phyloP scores from a whole-genome alignment of 208 protist genomes.

The Acanthamoeba lenticulata region DNA sequence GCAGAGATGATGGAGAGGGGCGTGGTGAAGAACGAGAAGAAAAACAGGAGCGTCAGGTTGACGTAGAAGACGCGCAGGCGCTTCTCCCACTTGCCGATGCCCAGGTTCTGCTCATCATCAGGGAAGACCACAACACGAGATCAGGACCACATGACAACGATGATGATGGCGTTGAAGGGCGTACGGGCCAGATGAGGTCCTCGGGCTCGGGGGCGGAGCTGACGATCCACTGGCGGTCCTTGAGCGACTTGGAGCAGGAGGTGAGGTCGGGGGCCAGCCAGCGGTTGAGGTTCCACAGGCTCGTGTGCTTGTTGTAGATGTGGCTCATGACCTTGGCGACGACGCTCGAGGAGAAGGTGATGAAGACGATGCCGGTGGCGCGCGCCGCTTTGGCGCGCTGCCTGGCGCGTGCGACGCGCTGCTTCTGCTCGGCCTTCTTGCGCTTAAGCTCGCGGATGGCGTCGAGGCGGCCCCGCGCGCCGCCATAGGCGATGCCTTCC shows the following conservation, averaged over 20 bases:
- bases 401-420: background rate
- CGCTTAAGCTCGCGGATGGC: slow-evolving; percentile 39
- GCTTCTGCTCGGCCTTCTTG: slow-evolving; percentile 30
- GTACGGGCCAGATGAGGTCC: slow-evolving; percentile 59
- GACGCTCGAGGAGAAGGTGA: slow-evolving; percentile 34
- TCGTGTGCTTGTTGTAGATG: background rate
- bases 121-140: background rate
- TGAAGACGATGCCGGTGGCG: slow-evolving; percentile 50
- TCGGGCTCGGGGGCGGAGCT: slow-evolving; percentile 54
- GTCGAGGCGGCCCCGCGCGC: slow-evolving; percentile 23
- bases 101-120: slow-evolving; percentile 36
- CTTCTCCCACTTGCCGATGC: slow-evolving; percentile 64
- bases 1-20: slow-evolving; percentile 56
- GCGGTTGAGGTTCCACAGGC: background rate
- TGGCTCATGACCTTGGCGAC: slow-evolving; percentile 24
- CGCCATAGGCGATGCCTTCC: slow-evolving; percentile 2
- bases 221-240: slow-evolving; percentile 13
- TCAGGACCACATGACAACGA: too few relatives aligned
- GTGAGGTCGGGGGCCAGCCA: background rate
- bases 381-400: background rate
- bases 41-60: slow-evolving; percentile 44
- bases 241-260: background rate
- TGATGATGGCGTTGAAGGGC: background rate
- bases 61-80: slow-evolving; percentile 52
- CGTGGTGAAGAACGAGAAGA: slow-evolving; percentile 67